phyloP scores from a whole-genome alignment of 352 stramenopile genomes.

The Peronosclerospora sorghi region DNA sequence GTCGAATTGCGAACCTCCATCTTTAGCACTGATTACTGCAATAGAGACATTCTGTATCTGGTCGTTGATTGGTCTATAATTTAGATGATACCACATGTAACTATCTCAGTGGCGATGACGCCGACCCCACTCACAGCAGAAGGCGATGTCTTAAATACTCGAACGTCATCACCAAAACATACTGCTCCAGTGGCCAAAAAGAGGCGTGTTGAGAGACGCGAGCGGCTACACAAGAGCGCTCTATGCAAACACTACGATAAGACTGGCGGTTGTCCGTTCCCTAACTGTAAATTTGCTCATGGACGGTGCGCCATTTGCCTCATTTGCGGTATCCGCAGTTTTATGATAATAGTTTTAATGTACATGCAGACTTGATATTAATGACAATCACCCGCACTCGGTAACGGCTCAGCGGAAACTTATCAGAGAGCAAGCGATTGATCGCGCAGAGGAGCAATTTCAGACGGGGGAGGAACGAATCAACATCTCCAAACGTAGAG shows the following conservation, averaged over 20 bases:
- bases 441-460: constrained; percentile 57
- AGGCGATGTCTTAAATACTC: not conserved
- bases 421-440: constrained; percentile 63
- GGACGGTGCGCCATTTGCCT: constrained; percentile 24
- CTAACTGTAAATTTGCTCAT: constrained; percentile 78
- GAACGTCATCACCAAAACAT: constrained; percentile 3
- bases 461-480: constrained; percentile 26
- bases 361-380: constrained; percentile 30
- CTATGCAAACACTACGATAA: constrained; percentile 84
- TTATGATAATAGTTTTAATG: not conserved
- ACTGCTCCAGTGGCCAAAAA: constrained; percentile 33
- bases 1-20: not conserved
- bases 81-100: not conserved
- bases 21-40: not conserved
- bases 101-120: not conserved
- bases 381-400: constrained; percentile 40
- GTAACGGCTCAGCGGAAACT: constrained; percentile 70
- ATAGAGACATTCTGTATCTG: constrained; percentile 7
- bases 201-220: constrained; percentile 44
- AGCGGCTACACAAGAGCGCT: constrained; percentile 64
- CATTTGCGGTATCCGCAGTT: not conserved
- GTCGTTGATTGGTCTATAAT: constrained; percentile 9
- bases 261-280: constrained; percentile 65
- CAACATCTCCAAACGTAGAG: constrained; percentile 31
- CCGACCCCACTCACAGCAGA: constrained; percentile 2